These are phyloP conservation scores for Lentinula boryana DNA, from an alignment of 768 basidiomycete genomes.

Conservation along the genomic window DNA sequence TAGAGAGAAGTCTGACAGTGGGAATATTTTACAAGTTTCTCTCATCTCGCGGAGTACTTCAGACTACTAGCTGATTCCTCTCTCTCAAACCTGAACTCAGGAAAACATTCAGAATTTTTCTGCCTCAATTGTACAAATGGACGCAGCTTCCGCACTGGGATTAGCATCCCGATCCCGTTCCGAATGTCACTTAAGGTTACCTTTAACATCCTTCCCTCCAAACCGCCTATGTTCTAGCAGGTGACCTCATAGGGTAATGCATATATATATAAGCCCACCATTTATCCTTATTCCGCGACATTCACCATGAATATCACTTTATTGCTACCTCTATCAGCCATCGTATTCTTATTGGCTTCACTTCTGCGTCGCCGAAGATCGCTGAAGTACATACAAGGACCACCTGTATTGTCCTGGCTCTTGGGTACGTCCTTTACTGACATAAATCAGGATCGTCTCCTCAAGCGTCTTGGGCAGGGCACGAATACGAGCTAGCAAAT, in stretches of 20 bases:
- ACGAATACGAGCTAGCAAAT: slow-evolving; percentile 7
- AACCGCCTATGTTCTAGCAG: background rate
- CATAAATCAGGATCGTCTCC: background rate
- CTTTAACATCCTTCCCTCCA: background rate
- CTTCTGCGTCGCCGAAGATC: background rate
- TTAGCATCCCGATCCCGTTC: background rate
- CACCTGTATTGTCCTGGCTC: background rate
- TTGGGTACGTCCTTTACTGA: background rate
- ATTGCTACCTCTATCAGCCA: background rate
- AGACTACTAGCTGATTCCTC: background rate
- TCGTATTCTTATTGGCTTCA: background rate
- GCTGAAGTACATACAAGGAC: background rate
- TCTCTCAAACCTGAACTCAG: too few species aligned
- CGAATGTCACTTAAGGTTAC: background rate
- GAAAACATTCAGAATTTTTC: too few species aligned
- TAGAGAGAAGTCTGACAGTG: background rate
- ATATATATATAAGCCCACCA: background rate
- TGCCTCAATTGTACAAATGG: too few species aligned
- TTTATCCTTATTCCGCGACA: background rate
- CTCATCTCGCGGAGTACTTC: background rate
- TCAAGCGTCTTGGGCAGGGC: background rate
- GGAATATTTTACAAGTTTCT: background rate
- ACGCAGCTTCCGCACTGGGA: too few species aligned
- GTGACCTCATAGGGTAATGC: background rate
- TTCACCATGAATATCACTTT: background rate